A percentile compares a stretch with the other conserved stretches of the same genome.
These are phyloP conservation scores for Didymellaceae sp. DNA, from an alignment of 2,329 filamentous ascomycete genomes.

Conservation along the genomic window DNA sequence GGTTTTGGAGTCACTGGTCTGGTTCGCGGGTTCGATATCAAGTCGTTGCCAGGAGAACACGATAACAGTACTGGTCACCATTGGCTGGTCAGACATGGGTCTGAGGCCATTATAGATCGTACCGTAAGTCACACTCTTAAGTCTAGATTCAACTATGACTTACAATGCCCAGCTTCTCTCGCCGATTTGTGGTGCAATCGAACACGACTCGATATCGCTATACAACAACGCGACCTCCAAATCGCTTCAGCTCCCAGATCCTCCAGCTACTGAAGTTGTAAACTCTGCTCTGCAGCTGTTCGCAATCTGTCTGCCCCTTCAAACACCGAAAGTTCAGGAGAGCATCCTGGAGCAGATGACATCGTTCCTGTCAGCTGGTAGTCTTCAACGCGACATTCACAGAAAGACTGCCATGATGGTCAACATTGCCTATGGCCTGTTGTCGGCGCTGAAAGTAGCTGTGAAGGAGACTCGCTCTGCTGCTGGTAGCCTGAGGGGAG, in stretches of 20 bases:
- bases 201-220: slow-evolving; percentile 85
- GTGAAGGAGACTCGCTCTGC: slow-evolving; percentile 78
- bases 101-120: slow-evolving; percentile 70
- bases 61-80: slow-evolving; percentile 54
- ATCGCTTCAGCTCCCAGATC: slow-evolving; percentile 67
- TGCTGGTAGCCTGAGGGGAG: slow-evolving; percentile 73
- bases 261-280: slow-evolving; percentile 89
- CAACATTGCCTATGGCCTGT: slow-evolving; percentile 83
- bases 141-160: slow-evolving; percentile 6
- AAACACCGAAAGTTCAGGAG: slow-evolving; percentile 90
- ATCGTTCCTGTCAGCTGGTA: slow-evolving; percentile 82
- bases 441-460: slow-evolving; percentile 81
- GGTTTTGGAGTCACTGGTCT: slow-evolving; percentile 92
- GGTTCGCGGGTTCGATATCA: slow-evolving; percentile 76
- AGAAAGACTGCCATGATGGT: slow-evolving; percentile 89
- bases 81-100: slow-evolving; percentile 61
- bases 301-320: slow-evolving; percentile 86
- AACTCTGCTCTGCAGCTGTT: slow-evolving; percentile 95
- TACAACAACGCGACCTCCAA: slow-evolving; percentile 67
- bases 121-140: slow-evolving; percentile 46
- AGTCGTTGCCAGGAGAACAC: slow-evolving; percentile 68
- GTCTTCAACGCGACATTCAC: slow-evolving; percentile 82
- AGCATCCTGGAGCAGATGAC: slow-evolving; percentile 93
- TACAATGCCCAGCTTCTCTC: slow-evolving; percentile 47
- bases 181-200: slow-evolving; percentile 81